Evolutionary conservation across 352 stramenopile genomes (phyloP).

Genomic region (Phytophthora nicotianae): DNA sequence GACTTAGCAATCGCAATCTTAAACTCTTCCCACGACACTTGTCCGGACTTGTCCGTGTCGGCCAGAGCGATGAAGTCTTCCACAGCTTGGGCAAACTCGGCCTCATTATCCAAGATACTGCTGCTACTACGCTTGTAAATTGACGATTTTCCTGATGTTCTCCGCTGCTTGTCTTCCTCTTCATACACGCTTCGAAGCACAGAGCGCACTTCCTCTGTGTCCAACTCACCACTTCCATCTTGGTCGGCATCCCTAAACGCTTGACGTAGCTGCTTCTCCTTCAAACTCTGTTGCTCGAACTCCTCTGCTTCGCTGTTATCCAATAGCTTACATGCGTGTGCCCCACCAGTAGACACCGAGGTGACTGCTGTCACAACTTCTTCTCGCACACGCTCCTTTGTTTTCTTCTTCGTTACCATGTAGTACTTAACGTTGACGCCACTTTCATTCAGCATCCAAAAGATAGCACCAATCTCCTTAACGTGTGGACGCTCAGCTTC

Average conservation of each 20-base stretch:
- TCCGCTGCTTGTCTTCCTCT: constrained; percentile 64
- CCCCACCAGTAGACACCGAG: constrained; percentile 50
- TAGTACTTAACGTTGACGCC: constrained; percentile 84
- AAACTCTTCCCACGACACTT: constrained; percentile 89
- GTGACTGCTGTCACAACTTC: constrained; percentile 67
- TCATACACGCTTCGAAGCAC: constrained; percentile 78
- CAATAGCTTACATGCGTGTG: constrained; percentile 68
- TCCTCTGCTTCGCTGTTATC: constrained; percentile 74
- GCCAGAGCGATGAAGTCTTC: constrained; percentile 82
- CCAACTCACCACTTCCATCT: constrained; percentile 78
- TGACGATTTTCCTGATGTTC: constrained; percentile 34
- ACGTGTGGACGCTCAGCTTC: constrained; percentile 72
- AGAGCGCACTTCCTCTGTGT: constrained; percentile 75
- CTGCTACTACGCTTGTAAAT: constrained; percentile 48
- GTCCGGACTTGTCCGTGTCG: constrained; percentile 77
- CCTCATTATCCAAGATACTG: constrained; percentile 61
- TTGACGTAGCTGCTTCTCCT: constrained; percentile 86
- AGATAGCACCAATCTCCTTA: constrained; percentile 81
- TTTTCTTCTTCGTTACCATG: constrained; percentile 74
- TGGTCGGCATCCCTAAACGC: constrained; percentile 79
- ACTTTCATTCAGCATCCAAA: constrained; percentile 87
- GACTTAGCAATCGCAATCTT: constrained; percentile 84
- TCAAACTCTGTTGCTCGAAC: constrained; percentile 79
- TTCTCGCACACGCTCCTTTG: constrained; percentile 47
- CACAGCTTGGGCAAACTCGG: constrained; percentile 60